These are phyloP conservation scores for Decorospora gaudefroyi DNA, from an alignment of 2,329 filamentous ascomycete species.

Conservation along the genomic window DNA sequence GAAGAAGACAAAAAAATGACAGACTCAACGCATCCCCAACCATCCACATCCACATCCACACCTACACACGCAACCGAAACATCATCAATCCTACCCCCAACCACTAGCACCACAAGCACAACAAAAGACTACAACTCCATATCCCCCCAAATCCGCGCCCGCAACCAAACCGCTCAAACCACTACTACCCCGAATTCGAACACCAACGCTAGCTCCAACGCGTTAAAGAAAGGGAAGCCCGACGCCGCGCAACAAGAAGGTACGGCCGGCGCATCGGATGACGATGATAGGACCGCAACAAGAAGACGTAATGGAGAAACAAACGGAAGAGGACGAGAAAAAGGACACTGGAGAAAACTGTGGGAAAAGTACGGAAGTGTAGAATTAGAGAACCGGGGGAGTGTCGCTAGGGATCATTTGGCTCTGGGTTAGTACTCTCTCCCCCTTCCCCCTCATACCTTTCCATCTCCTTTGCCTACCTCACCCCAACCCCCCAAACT, in stretches of 20 bases:
- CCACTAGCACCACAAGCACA: background rate
- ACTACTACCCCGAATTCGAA: background rate
- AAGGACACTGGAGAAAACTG: conserved; percentile 59
- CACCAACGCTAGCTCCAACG: background rate
- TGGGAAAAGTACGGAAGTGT: conserved; percentile 67
- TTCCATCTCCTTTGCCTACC: background rate
- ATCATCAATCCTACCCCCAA: conserved; percentile 36
- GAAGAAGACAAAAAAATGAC: too few species aligned
- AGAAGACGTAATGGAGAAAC: too few species aligned
- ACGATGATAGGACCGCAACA: too few species aligned
- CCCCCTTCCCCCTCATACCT: conserved; percentile 23
- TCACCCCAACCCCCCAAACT: too few species aligned
- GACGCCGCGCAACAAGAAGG: conserved; percentile 3
- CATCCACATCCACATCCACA: conserved; percentile 3
- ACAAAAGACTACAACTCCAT: conserved; percentile 34
- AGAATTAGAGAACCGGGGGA: conserved; percentile 84
- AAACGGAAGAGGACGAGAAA: conserved; percentile 26
- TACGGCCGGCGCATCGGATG: background rate
- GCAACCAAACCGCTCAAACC: background rate
- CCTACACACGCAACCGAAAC: conserved; percentile 38
- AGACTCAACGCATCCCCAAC: conserved; percentile 15
- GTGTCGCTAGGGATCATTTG: conserved; percentile 79
- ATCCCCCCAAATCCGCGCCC: conserved; percentile 14
- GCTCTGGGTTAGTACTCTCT: conserved; percentile 65
- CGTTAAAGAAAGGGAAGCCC: background rate